Conservation (phyloP, 257 asterid species). For the Jaltomata sinuosa region DNA sequence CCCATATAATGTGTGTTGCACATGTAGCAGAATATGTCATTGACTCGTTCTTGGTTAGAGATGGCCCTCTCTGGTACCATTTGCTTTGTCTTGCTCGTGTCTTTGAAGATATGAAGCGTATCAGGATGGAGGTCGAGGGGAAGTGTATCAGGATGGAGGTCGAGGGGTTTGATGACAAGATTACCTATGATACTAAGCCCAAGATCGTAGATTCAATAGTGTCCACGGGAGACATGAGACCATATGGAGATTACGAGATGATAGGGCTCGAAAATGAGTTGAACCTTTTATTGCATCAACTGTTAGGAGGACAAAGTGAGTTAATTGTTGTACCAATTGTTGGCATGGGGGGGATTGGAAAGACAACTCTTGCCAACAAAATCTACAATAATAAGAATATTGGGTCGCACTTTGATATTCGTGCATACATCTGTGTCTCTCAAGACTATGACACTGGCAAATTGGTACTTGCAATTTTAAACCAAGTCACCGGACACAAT, state of each 20-base stretch:
- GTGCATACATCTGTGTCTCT: conserved; percentile 11
- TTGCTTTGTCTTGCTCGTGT: background rate
- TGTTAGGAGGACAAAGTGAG: background rate
- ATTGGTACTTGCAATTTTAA: too few relatives aligned
- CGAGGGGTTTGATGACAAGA: background rate
- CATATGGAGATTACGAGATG: too few relatives aligned
- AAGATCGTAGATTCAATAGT: too few relatives aligned
- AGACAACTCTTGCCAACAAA: conserved; percentile 23
- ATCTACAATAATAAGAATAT: conserved; percentile 2
- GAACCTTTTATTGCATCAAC: too few relatives aligned
- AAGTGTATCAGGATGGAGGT: background rate
- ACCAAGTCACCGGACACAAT: background rate
- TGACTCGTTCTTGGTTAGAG: background rate
- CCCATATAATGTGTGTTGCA: background rate
- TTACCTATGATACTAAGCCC: background rate
- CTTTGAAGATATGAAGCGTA: background rate
- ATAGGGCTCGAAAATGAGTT: too few relatives aligned
- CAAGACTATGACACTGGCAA: background rate
- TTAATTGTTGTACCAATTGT: background rate
- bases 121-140: background rate
- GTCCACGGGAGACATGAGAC: too few relatives aligned
- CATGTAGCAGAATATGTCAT: background rate
- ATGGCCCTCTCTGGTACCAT: background rate
- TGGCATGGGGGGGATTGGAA: conserved; percentile 17
- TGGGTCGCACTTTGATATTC: conserved; percentile 9